Percentiles rank a stretch among this genome's conserved stretches.
Conservation (phyloP, 441 rosid genomes). For the Mallotus japonicus region DNA sequence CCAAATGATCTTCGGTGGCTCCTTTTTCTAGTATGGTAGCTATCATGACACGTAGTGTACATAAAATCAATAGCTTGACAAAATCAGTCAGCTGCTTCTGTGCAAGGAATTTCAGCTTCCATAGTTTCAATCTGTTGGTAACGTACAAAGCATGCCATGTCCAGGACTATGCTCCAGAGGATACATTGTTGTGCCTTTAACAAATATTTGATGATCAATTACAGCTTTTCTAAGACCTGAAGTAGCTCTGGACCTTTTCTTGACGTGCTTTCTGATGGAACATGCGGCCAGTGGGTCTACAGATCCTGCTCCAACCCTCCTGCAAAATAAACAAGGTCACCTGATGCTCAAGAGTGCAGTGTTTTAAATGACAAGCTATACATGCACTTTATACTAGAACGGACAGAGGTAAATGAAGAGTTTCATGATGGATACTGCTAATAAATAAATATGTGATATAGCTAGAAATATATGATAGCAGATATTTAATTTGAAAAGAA, state of each 20-base stretch:
- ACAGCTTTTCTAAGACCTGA: constrained; percentile 49
- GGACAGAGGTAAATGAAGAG: not conserved
- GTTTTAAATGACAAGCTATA: not conserved
- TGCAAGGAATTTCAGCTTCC: not conserved
- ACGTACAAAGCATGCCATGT: constrained; percentile 72
- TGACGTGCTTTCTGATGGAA: constrained; percentile 53
- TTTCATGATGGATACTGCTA: not conserved
- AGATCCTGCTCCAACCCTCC: constrained; percentile 88
- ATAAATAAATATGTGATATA: not conserved
- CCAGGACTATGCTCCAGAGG: constrained; percentile 78
- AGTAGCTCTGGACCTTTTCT: constrained; percentile 32
- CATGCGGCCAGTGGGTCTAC: constrained; percentile 59
- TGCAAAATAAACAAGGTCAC: constrained; percentile 22
- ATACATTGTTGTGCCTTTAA: constrained; percentile 65
- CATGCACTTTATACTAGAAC: no score
- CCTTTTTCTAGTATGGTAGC: constrained; percentile 1
- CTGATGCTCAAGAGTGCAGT: constrained; percentile 7
- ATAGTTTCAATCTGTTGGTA: constrained; percentile 36
- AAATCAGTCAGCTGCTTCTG: constrained; percentile 8
- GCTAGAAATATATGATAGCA: not conserved
- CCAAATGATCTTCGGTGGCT: constrained; percentile 1
- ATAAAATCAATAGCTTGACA: constrained; percentile 18
- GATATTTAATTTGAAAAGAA: no score
- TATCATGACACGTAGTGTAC: not conserved
- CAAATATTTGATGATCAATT: constrained; percentile 55